Percentiles rank a stretch among this genome's conserved stretches.
Evolutionary conservation across 306 rosid species (phyloP).

Genomic region (Urtica urens): DNA sequence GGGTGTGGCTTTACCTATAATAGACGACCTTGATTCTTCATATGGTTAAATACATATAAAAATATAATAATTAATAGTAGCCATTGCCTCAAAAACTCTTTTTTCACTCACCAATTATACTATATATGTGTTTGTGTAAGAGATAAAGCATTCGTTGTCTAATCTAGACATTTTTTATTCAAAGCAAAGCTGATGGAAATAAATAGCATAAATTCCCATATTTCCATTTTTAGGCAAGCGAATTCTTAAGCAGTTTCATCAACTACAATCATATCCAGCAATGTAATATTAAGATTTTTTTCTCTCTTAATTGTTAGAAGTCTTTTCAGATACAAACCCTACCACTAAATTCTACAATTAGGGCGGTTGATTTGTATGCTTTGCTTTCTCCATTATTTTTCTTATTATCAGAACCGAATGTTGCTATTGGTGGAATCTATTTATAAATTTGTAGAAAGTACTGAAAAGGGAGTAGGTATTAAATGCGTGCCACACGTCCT

Average conservation of each 20-base stretch:
- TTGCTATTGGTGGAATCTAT: constrained; percentile 12
- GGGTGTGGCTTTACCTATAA: constrained; percentile 15
- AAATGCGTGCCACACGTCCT: constrained; percentile 22
- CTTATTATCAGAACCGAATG: not conserved
- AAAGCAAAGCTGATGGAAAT: constrained; percentile 4
- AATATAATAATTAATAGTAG: constrained; percentile 21
- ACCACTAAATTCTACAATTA: constrained; percentile 21
- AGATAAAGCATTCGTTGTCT: constrained; percentile 12
- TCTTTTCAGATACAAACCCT: constrained; percentile 5
- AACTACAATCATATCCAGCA: not conserved
- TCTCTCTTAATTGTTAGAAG: constrained; percentile 13
- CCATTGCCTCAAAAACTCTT: constrained; percentile 14
- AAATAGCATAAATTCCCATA: constrained; percentile 28
- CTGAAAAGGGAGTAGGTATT: not conserved
- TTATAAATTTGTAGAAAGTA: not conserved
- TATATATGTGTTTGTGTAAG: not conserved
- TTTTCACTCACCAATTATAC: not conserved
- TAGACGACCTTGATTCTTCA: constrained; percentile 22
- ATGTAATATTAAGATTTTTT: constrained; percentile 2
- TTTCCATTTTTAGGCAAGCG: constrained; percentile 30
- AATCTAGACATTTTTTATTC: constrained; percentile 30
- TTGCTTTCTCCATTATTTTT: not conserved
- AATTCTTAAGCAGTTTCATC: constrained; percentile 6
- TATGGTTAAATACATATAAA: no score
- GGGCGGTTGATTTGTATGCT: constrained; percentile 27